Conservation (phyloP, 2,329 filamentous ascomycete genomes). For the Hymenoscyphus salicellus region DNA sequence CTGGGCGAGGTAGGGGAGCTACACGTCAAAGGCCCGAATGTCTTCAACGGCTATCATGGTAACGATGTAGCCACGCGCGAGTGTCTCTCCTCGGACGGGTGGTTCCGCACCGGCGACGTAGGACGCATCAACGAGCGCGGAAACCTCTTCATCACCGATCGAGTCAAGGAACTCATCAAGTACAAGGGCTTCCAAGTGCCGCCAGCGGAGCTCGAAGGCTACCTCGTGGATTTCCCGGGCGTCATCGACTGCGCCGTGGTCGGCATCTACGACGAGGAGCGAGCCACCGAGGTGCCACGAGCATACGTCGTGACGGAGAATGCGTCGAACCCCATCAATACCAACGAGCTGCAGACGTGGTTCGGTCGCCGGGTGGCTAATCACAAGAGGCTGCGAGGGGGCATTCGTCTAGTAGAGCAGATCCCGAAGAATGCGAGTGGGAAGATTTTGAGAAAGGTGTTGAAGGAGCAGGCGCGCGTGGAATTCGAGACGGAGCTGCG, state of each 20-base stretch:
- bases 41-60: constrained; percentile 56
- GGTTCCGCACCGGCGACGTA: constrained; percentile 77
- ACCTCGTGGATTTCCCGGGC: constrained; percentile 43
- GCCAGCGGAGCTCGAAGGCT: constrained; percentile 59
- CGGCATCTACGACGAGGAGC: constrained; percentile 54
- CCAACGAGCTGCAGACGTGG: constrained; percentile 52
- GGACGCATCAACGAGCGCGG: constrained; percentile 70
- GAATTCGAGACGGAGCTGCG: no score
- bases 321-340: no score
- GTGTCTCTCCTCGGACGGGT: constrained; percentile 55
- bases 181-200: constrained; percentile 66
- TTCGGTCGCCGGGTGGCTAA: constrained; percentile 58
- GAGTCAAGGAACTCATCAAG: constrained; percentile 65
- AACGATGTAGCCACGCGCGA: constrained; percentile 65
- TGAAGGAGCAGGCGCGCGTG: constrained; percentile 38
- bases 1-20: constrained; percentile 63
- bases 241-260: constrained; percentile 53
- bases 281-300: constrained; percentile 56
- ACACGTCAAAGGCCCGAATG: constrained; percentile 60
- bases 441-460: constrained; percentile 48
- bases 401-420: constrained; percentile 59
- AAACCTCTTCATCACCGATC: constrained; percentile 84
- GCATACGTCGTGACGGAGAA: constrained; percentile 58
- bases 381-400: constrained; percentile 67
- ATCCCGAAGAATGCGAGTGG: constrained; percentile 66